Conservation (phyloP, 257 asterid species). For the Ocimum tenuiflorum region DNA sequence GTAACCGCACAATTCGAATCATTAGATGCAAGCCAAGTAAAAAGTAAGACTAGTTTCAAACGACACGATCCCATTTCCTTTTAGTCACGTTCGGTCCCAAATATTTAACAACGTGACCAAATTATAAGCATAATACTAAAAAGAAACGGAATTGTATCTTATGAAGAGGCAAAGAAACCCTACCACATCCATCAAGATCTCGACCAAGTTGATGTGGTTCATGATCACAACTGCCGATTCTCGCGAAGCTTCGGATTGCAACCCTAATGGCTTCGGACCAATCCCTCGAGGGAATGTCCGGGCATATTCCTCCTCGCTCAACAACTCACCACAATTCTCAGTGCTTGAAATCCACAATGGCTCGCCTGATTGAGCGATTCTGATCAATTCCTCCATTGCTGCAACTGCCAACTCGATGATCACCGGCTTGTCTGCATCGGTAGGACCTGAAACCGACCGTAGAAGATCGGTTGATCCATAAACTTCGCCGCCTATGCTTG, state of each 20-base stretch:
- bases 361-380: slow-evolving; percentile 59
- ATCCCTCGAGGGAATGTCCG: slow-evolving; percentile 81
- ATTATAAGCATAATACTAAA: too few relatives aligned
- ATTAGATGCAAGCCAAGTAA: too few relatives aligned
- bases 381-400: slow-evolving; percentile 68
- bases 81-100: too few relatives aligned
- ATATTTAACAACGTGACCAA: too few relatives aligned
- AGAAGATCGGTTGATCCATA: slow-evolving; percentile 50
- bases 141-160: too few relatives aligned
- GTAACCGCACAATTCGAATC: not conserved
- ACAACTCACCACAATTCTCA: slow-evolving; percentile 28
- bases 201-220: slow-evolving; percentile 76
- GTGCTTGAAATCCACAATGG: slow-evolving; percentile 53
- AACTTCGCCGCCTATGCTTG: slow-evolving; percentile 42
- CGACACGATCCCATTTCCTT: too few relatives aligned
- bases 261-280: slow-evolving; percentile 76
- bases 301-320: slow-evolving; percentile 68
- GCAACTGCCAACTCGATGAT: slow-evolving; percentile 71
- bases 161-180: too few relatives aligned
- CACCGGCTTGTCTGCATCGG: slow-evolving; percentile 61
- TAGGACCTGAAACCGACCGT: slow-evolving; percentile 50
- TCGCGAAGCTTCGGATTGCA: slow-evolving; percentile 80
- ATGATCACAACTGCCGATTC: slow-evolving; percentile 86
- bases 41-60: too few relatives aligned
- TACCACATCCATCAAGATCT: slow-evolving; percentile 96